phyloP scores from a whole-genome alignment of 305 asterid species.

The Rubia tinctorum region DNA sequence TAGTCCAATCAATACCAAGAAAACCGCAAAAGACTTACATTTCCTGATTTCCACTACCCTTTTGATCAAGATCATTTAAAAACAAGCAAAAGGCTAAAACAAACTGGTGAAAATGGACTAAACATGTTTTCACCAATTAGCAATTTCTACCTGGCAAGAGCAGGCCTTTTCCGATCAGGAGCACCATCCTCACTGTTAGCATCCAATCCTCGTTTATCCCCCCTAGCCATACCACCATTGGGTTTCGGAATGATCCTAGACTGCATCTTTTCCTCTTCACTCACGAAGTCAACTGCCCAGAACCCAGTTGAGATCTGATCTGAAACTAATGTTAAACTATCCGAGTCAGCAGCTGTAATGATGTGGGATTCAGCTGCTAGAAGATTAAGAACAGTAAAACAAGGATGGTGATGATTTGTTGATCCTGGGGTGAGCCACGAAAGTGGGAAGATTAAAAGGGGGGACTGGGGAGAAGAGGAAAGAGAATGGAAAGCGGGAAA shows the following conservation, averaged over 20 bases:
- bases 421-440: constrained; percentile 3
- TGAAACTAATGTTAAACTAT: constrained; percentile 16
- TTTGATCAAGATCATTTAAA: neutral
- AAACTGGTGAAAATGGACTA: neutral
- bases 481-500: constrained; percentile 59
- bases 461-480: constrained; percentile 17
- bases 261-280: constrained; percentile 42
- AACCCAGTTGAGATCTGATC: constrained; percentile 47
- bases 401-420: neutral
- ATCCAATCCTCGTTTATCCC: constrained; percentile 81
- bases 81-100: neutral
- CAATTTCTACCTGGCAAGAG: constrained; percentile 99
- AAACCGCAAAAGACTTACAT: neutral
- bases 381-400: neutral
- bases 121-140: neutral
- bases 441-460: constrained; percentile 27
- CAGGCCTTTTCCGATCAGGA: constrained; percentile 88
- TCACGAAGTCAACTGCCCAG: constrained; percentile 10
- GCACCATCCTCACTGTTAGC: constrained; percentile 59
- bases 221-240: constrained; percentile 31
- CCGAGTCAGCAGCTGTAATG: constrained; percentile 2
- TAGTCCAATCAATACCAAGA: neutral
- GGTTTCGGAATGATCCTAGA: constrained; percentile 47
- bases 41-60: neutral
- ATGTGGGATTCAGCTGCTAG: neutral